Conservation (phyloP, 805 yeast genomes). For the Blastobotrys robertii region DNA sequence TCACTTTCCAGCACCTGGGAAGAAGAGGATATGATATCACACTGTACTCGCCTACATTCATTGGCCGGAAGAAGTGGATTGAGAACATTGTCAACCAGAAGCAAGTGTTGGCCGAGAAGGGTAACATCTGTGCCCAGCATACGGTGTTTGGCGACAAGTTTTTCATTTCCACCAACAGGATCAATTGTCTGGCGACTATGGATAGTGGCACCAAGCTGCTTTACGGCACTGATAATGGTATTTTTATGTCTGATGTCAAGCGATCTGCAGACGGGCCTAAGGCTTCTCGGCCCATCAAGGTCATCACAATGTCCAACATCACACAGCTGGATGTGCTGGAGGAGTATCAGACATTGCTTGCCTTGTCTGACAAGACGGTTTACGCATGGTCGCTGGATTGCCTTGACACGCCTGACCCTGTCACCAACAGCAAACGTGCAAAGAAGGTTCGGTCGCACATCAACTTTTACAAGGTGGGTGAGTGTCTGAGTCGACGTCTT, state of each 20-base stretch:
- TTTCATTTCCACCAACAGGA: constrained; percentile 64
- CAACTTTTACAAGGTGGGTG: constrained; percentile 83
- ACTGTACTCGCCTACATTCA: constrained; percentile 31
- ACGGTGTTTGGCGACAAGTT: constrained; percentile 58
- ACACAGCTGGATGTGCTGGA: constrained; percentile 87
- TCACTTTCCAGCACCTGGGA: constrained; percentile 41
- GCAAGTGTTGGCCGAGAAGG: constrained; percentile 52
- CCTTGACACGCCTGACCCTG: constrained; percentile 27
- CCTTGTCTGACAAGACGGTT: constrained; percentile 71
- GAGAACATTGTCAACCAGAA: constrained; percentile 79
- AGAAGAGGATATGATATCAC: constrained; percentile 38
- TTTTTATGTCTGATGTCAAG: constrained; percentile 68
- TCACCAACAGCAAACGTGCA: constrained; percentile 44
- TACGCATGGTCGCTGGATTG: constrained; percentile 71
- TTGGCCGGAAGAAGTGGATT: constrained; percentile 66
- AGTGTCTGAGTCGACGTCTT: constrained; percentile 78
- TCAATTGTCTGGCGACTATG: constrained; percentile 86
- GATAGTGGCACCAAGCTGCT: constrained; percentile 88
- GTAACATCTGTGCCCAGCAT: constrained; percentile 71
- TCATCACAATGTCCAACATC: constrained; percentile 65
- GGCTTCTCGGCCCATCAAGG: constrained; percentile 47
- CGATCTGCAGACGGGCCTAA: constrained; percentile 33
- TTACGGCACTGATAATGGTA: constrained; percentile 88
- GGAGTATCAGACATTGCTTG: constrained; percentile 75
- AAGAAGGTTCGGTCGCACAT: constrained; percentile 82